These are phyloP conservation scores for Anethum foeniculum DNA, from an alignment of 140 eudicot genomes.

Conservation along the genomic window DNA sequence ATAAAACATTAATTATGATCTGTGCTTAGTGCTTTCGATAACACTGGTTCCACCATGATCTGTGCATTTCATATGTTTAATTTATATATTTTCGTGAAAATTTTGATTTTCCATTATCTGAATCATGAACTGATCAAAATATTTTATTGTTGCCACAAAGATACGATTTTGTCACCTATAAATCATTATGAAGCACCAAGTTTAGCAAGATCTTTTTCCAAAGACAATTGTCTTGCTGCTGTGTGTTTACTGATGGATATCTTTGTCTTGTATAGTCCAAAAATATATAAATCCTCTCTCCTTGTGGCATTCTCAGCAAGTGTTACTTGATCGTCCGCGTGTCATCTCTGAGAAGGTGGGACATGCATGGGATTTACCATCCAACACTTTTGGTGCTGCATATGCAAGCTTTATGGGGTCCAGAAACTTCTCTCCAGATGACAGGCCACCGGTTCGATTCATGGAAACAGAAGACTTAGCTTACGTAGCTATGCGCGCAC, in stretches of 20 bases:
- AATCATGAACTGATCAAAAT: background rate
- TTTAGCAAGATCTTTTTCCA: background rate
- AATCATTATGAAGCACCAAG: background rate
- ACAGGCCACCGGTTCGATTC: constrained; percentile 86
- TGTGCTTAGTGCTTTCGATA: too few species aligned
- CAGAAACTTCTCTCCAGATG: constrained; percentile 93
- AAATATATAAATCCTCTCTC: background rate
- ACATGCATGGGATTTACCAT: constrained; percentile 32
- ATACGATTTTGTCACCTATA: background rate
- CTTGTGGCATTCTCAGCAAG: constrained; percentile 32
- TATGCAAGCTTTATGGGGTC: constrained; percentile 96
- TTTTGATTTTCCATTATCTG: background rate
- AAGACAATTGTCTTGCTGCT: background rate
- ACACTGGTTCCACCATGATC: too few species aligned
- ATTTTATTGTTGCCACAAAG: background rate
- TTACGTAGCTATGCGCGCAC: constrained; percentile 82
- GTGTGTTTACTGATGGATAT: background rate
- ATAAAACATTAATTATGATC: too few species aligned
- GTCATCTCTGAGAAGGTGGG: constrained; percentile 69
- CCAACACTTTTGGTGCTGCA: constrained; percentile 70
- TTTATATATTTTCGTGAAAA: background rate
- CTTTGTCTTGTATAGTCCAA: background rate
- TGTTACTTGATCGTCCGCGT: constrained; percentile 74
- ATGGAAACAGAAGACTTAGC: constrained; percentile 92
- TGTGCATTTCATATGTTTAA: background rate